Percentiles rank a stretch among this genome's conserved stretches.
These are phyloP conservation scores for Anacardium occidentale DNA, from an alignment of 345 rosid species.

Conservation along the genomic window DNA sequence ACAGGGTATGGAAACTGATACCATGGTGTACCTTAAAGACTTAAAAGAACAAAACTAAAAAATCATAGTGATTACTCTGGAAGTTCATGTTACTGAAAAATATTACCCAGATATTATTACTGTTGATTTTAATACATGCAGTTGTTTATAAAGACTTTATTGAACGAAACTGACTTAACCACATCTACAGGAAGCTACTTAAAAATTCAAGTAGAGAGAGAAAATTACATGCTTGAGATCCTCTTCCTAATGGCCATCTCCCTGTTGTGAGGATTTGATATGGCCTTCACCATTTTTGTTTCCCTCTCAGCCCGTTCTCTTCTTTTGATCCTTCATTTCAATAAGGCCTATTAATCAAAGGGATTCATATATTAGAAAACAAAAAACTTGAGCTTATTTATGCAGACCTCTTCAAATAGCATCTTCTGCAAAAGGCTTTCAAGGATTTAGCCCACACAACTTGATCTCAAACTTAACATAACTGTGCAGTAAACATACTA, in stretches of 20 bases:
- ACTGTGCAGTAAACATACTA: not conserved
- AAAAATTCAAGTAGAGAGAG: not conserved
- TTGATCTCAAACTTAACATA: not conserved
- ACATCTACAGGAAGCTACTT: not conserved
- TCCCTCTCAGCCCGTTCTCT: slow-evolving; percentile 8
- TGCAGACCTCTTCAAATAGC: slow-evolving; percentile 9
- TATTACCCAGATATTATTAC: not conserved
- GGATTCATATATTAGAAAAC: not conserved
- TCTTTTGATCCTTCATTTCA: not conserved
- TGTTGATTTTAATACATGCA: slow-evolving; percentile 3
- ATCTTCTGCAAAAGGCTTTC: not conserved
- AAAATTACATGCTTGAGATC: slow-evolving; percentile 60
- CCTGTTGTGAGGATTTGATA: slow-evolving; percentile 53
- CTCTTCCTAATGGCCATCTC: slow-evolving; percentile 72
- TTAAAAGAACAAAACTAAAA: not conserved
- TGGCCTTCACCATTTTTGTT: slow-evolving; percentile 44
- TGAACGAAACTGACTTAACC: not conserved
- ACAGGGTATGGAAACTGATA: not conserved
- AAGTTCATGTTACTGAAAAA: not conserved
- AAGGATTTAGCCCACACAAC: not conserved
- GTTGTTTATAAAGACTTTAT: not conserved
- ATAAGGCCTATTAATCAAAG: not conserved
- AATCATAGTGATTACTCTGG: not conserved
- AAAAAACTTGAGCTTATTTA: not conserved
- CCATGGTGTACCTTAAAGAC: not conserved